Percentiles rank a stretch among this genome's conserved stretches.
These are phyloP conservation scores for Protomyces lactucae-debilis DNA, from an alignment of 1,139 yeast genomes.

Conservation along the genomic window DNA sequence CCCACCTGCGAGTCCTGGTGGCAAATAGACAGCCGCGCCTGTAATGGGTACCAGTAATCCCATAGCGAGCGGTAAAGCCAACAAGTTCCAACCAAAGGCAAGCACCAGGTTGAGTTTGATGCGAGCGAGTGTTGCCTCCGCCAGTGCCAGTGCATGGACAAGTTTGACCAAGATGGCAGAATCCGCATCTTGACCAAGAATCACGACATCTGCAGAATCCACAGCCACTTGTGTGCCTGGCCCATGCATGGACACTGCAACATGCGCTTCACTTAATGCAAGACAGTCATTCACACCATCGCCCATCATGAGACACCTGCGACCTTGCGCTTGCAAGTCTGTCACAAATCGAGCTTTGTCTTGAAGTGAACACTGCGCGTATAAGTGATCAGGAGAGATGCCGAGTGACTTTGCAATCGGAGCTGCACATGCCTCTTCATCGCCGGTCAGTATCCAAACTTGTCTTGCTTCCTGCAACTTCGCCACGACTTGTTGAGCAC, in stretches of 20 bases:
- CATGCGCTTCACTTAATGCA: conserved; percentile 78
- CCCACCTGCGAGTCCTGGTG: conserved; percentile 79
- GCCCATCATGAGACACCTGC: conserved; percentile 67
- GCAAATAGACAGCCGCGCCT: conserved; percentile 58
- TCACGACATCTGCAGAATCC: conserved; percentile 87
- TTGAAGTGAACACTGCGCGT: conserved; percentile 69
- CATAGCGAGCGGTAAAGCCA: conserved; percentile 96
- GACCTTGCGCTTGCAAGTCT: conserved; percentile 45
- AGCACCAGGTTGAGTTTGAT: conserved; percentile 77
- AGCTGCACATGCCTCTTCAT: conserved; percentile 60
- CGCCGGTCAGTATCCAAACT: conserved; percentile 72
- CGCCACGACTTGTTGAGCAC: conserved; percentile 52
- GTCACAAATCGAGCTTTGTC: conserved; percentile 61
- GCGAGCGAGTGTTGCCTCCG: conserved; percentile 62
- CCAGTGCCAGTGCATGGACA: conserved; percentile 67
- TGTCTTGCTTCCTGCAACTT: conserved; percentile 49
- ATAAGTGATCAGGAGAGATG: conserved; percentile 50
- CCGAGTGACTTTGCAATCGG: conserved; percentile 65
- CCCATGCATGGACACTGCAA: conserved; percentile 78
- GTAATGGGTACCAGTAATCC: conserved; percentile 70
- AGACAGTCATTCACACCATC: conserved; percentile 98
- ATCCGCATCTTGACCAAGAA: conserved; percentile 40
- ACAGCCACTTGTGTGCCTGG: conserved; percentile 94
- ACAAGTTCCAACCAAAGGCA: conserved; percentile 76
- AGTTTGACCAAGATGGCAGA: conserved; percentile 52